Evolutionary conservation across 441 rosid species (phyloP).

Genomic region (Croton laevigatus): DNA sequence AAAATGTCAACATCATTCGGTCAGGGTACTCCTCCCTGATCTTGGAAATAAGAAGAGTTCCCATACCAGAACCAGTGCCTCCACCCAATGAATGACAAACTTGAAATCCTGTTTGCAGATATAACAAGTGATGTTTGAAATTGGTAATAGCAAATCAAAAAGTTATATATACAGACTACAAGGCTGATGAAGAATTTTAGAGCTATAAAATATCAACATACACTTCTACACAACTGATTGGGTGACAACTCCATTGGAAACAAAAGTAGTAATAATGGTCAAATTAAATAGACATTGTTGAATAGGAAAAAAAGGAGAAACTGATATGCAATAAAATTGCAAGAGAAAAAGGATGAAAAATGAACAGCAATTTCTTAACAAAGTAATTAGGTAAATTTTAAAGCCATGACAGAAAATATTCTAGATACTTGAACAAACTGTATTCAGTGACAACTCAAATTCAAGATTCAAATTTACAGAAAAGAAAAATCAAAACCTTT

Average conservation of each 20-base stretch:
- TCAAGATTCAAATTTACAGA: not conserved
- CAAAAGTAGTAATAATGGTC: not conserved
- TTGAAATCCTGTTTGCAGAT: constrained; percentile 38
- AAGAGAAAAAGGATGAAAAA: not conserved
- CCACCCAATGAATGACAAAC: constrained; percentile 50
- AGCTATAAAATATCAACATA: not conserved
- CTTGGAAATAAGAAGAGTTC: constrained; percentile 49
- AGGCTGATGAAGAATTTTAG: not conserved
- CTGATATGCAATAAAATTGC: not conserved
- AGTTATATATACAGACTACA: not conserved
- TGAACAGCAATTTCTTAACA: not conserved
- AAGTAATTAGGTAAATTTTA: too few species aligned
- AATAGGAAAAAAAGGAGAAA: not conserved
- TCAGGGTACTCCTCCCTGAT: constrained; percentile 65
- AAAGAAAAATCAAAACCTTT: not conserved
- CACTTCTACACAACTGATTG: not conserved
- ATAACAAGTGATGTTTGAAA: not conserved
- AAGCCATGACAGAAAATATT: not conserved
- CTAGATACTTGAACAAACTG: not conserved
- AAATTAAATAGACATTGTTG: not conserved
- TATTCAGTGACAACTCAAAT: not conserved
- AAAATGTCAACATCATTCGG: constrained; percentile 62
- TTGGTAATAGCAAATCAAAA: not conserved
- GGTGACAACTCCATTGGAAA: not conserved
- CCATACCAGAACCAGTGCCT: constrained; percentile 53